A percentile compares a stretch with the other conserved stretches of the same genome.
Evolutionary conservation across 306 rosid species (phyloP).

Genomic region (Corylus americana): DNA sequence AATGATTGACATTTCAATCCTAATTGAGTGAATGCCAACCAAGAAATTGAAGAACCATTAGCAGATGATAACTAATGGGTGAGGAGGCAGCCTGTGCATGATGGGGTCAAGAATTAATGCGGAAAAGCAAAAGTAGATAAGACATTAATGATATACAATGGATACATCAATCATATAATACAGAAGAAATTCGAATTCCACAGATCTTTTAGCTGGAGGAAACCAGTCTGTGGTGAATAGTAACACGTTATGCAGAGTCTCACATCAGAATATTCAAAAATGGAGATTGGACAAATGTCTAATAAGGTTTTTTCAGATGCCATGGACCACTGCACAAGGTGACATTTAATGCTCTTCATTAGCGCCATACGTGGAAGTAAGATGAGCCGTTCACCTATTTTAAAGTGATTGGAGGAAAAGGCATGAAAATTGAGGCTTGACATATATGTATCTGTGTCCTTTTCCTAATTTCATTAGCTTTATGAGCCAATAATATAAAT

Average conservation of each 20-base stretch:
- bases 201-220: constrained; percentile 17
- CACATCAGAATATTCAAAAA: constrained; percentile 23
- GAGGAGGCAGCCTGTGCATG: constrained; percentile 28
- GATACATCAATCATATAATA: not conserved
- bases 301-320: not conserved
- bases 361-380: constrained; percentile 8
- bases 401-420: not conserved
- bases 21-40: not conserved
- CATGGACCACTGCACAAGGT: constrained; percentile 30
- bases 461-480: constrained; percentile 18
- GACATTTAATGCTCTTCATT: constrained; percentile 11
- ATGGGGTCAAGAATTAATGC: constrained; percentile 21
- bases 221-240: constrained; percentile 38
- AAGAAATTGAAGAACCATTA: not conserved
- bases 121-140: constrained; percentile 25
- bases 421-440: not conserved
- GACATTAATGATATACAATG: constrained; percentile 34
- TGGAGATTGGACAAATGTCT: not conserved
- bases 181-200: not conserved
- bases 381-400: constrained; percentile 22
- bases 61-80: not conserved
- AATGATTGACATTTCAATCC: too few species aligned
- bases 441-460: not conserved
- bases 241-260: constrained; percentile 20
- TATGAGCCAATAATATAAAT: constrained; percentile 20